Percentiles rank a stretch among this genome's conserved stretches.
Evolutionary conservation across 208 protist species (phyloP).

Genomic region (Wallacemonas rigidus): DNA sequence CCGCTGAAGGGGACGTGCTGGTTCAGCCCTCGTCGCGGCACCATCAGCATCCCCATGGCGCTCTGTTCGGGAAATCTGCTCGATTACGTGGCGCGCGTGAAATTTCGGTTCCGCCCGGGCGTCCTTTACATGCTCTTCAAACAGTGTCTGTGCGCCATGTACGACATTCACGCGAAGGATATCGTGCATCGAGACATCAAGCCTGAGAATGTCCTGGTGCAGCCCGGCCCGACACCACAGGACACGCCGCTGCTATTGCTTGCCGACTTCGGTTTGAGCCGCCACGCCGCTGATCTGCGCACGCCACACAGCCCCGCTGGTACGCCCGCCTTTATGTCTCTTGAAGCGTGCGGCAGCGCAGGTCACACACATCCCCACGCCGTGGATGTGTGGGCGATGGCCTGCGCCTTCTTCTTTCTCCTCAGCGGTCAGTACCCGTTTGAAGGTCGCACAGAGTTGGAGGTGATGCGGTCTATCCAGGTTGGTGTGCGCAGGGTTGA

Average conservation of each 20-base stretch:
- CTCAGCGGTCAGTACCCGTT: constrained; percentile 46
- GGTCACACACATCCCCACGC: not conserved
- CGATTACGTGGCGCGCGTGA: not conserved
- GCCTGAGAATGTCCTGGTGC: constrained; percentile 15
- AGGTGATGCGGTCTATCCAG: constrained; percentile 12
- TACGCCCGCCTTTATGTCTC: constrained; percentile 14
- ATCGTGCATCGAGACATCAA: constrained; percentile 22
- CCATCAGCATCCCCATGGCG: constrained; percentile 14
- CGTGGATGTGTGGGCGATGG: constrained; percentile 47
- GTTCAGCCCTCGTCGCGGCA: constrained; percentile 8
- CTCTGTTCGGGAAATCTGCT: constrained; percentile 11
- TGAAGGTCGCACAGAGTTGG: constrained; percentile 19
- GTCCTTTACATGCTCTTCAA: constrained; percentile 11
- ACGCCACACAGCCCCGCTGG: not conserved
- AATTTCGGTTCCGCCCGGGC: not conserved
- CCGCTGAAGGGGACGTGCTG: constrained; percentile 9
- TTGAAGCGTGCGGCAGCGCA: not conserved
- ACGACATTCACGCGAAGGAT: constrained; percentile 4
- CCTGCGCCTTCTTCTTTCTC: constrained; percentile 37
- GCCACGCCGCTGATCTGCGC: not conserved
- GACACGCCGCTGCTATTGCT: not conserved
- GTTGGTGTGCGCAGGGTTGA: not conserved
- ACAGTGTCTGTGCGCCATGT: constrained; percentile 15
- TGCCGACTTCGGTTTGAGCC: constrained; percentile 15
- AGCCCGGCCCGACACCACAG: not conserved